phyloP scores from a whole-genome alignment of 805 yeast genomes.

The Lipomyces starkeyi region DNA sequence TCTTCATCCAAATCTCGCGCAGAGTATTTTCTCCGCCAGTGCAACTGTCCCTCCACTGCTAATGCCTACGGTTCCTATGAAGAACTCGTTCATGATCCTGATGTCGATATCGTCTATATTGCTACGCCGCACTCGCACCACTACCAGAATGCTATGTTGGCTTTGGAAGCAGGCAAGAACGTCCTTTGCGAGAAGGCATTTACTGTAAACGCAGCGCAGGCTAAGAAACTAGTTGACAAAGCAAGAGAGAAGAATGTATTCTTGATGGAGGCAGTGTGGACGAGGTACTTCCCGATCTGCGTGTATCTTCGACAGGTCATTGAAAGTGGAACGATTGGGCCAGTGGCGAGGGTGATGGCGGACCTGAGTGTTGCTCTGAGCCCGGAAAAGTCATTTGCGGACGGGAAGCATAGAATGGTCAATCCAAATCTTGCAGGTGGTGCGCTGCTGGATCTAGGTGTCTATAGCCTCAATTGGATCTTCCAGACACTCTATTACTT shows the following conservation, averaged over 20 bases:
- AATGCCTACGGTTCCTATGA: too few species aligned
- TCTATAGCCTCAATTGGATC: constrained; percentile 56
- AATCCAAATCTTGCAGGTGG: constrained; percentile 61
- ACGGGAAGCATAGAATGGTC: constrained; percentile 51
- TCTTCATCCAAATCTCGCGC: too few species aligned
- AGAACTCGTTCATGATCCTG: too few species aligned
- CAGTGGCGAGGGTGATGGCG: too few species aligned
- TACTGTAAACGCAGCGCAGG: constrained; percentile 55
- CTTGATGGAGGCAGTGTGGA: constrained; percentile 67
- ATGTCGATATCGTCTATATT: constrained; percentile 55
- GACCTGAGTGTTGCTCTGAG: too few species aligned
- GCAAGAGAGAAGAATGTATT: constrained; percentile 55
- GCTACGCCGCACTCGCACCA: constrained; percentile 61
- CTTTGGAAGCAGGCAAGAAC: constrained; percentile 54
- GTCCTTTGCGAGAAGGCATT: constrained; percentile 63
- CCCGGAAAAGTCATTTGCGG: too few species aligned
- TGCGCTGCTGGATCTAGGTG: constrained; percentile 60
- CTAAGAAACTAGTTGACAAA: constrained; percentile 50
- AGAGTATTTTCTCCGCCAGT: too few species aligned
- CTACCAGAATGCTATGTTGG: constrained; percentile 51
- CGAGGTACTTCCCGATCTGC: constrained; percentile 50
- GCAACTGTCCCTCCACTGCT: too few species aligned
- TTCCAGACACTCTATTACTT: constrained; percentile 46
- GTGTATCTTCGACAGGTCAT: constrained; percentile 43
- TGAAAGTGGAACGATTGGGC: constrained; percentile 47